A percentile compares a stretch with the other conserved stretches of the same genome.
Conservation (phyloP, 805 yeast genomes). For the Candida morakotiae region DNA sequence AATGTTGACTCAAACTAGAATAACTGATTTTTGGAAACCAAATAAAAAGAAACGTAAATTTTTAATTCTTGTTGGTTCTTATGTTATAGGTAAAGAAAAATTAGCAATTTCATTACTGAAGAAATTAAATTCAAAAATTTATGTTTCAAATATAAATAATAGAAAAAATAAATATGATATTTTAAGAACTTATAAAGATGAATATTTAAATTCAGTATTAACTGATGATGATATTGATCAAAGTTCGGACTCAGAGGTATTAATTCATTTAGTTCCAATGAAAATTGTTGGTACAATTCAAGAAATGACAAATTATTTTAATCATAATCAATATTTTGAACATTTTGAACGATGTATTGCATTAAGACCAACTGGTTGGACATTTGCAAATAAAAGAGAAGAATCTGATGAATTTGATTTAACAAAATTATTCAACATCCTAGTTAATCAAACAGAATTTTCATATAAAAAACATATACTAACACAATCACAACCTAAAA, state of each 20-base stretch:
- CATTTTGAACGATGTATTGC: slow-evolving; percentile 64
- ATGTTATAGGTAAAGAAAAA: slow-evolving; percentile 89
- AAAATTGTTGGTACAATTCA: slow-evolving; percentile 45
- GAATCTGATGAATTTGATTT: slow-evolving; percentile 9
- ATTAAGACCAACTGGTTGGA: slow-evolving; percentile 90
- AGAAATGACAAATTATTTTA: slow-evolving; percentile 47
- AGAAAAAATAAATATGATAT: slow-evolving; percentile 38
- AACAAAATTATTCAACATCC: slow-evolving; percentile 5
- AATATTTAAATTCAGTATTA: slow-evolving; percentile 27
- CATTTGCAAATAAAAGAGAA: slow-evolving; percentile 32
- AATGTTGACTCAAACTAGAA: slow-evolving; percentile 28
- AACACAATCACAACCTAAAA: slow-evolving; percentile 19
- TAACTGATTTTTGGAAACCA: slow-evolving; percentile 31
- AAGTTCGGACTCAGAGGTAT: slow-evolving; percentile 45
- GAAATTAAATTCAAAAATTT: slow-evolving; percentile 49
- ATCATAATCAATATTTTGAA: slow-evolving; percentile 37
- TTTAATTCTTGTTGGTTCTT: slow-evolving; percentile 75
- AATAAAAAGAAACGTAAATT: slow-evolving; percentile 33
- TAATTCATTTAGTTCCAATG: slow-evolving; percentile 71
- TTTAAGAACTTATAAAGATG: slow-evolving; percentile 44
- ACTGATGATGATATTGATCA: slow-evolving; percentile 10
- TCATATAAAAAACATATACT: slow-evolving; percentile 26
- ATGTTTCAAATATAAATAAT: slow-evolving; percentile 46
- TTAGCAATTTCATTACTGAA: slow-evolving; percentile 67
- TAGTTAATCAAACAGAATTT: slow-evolving; percentile 17